Conservation (phyloP, 2,329 filamentous ascomycete species). For the Truncatella angustata region DNA sequence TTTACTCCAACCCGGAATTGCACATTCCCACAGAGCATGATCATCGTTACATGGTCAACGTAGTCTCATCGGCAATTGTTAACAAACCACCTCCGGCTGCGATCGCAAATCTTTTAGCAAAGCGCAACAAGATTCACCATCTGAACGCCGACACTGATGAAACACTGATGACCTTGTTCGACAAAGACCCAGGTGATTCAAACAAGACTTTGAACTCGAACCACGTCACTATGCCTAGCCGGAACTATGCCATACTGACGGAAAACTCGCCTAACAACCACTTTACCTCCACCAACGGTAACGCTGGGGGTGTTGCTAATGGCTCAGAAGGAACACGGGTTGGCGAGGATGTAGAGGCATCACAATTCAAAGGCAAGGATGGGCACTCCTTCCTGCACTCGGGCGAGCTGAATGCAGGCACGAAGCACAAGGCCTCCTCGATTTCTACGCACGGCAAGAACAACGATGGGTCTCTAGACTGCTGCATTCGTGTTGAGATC, state of each 20-base stretch:
- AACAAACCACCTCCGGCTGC: slow-evolving; percentile 88
- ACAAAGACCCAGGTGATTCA: slow-evolving; percentile 76
- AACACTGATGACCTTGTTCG: slow-evolving; percentile 89
- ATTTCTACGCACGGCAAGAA: slow-evolving; percentile 50
- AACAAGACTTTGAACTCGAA: slow-evolving; percentile 76
- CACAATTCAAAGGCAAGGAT: slow-evolving; percentile 49
- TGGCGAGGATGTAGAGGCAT: slow-evolving; percentile 1
- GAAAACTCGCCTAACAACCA: slow-evolving; percentile 72
- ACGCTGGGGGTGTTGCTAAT: slow-evolving; percentile 9
- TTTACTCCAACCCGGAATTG: slow-evolving; percentile 86
- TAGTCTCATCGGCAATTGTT: slow-evolving; percentile 92
- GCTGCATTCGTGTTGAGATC: slow-evolving; percentile 84
- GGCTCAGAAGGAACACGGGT: slow-evolving; percentile 15
- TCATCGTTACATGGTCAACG: slow-evolving; percentile 91
- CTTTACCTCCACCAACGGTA: slow-evolving; percentile 18
- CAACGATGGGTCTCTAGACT: slow-evolving; percentile 67
- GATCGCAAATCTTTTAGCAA: slow-evolving; percentile 87
- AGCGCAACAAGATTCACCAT: slow-evolving; percentile 80
- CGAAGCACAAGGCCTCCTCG: slow-evolving; percentile 70
- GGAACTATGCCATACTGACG: slow-evolving; percentile 89
- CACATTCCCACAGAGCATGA: slow-evolving; percentile 77
- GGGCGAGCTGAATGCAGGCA: slow-evolving; percentile 78
- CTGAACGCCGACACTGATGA: slow-evolving; percentile 77
- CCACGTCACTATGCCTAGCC: slow-evolving; percentile 83
- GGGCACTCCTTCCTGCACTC: slow-evolving; percentile 69